phyloP scores from a whole-genome alignment of 192 early-diverging fungal species.

The Obelidium mucronatum region DNA sequence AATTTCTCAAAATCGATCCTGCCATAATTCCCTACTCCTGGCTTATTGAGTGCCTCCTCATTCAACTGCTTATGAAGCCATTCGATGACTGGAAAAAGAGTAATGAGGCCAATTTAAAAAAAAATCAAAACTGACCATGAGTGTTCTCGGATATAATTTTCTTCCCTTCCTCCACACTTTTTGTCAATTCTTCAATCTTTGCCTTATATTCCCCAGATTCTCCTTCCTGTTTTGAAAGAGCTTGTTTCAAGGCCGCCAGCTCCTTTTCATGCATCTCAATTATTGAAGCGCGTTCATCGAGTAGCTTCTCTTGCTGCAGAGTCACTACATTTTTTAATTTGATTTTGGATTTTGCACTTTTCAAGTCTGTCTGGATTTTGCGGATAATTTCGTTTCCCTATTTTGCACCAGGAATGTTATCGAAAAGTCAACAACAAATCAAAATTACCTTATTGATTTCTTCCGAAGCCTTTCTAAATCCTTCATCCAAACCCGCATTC shows the following conservation, averaged over 20 bases:
- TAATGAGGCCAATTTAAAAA: slow-evolving; percentile 1
- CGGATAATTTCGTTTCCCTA: slow-evolving; percentile 72
- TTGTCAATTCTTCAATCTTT: slow-evolving; percentile 43
- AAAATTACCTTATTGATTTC: slow-evolving; percentile 36
- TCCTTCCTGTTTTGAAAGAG: slow-evolving; percentile 13
- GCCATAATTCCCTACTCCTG: slow-evolving; percentile 16
- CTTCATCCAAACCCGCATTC: slow-evolving; percentile 17
- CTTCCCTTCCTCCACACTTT: slow-evolving; percentile 55
- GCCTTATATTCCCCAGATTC: slow-evolving; percentile 20
- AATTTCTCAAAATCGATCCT: slow-evolving; percentile 36
- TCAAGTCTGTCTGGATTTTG: slow-evolving; percentile 57
- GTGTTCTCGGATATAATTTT: slow-evolving; percentile 63
- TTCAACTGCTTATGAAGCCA: slow-evolving; percentile 72
- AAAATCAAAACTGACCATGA: slow-evolving; percentile 44
- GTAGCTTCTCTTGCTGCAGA: slow-evolving; percentile 64
- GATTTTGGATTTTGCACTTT: slow-evolving; percentile 55
- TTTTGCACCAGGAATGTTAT: background rate
- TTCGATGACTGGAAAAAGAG: slow-evolving; percentile 57
- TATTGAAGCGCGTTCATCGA: slow-evolving; percentile 54
- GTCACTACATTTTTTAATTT: slow-evolving; percentile 67
- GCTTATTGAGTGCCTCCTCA: slow-evolving; percentile 59
- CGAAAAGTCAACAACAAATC: background rate
- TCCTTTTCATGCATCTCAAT: slow-evolving; percentile 54
- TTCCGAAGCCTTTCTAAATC: slow-evolving; percentile 20
- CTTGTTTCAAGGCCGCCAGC: slow-evolving; percentile 36